A percentile compares a stretch with the other conserved stretches of the same genome.
Conservation (phyloP, 257 asterid genomes). For the Solanum medicagineum region DNA sequence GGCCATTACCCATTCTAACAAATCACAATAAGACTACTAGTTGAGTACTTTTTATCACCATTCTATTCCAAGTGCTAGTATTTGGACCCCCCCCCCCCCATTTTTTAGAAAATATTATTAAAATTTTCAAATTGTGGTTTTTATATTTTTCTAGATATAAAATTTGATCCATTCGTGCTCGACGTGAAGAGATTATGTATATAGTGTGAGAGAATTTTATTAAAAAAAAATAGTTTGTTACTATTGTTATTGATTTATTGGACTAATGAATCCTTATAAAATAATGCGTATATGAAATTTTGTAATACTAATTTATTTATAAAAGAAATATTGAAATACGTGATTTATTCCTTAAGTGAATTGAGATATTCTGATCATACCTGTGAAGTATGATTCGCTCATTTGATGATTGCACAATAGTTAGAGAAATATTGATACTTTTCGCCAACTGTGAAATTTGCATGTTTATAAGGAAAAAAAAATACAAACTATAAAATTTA, state of each 20-base stretch:
- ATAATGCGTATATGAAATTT: not conserved
- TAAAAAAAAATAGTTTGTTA: not conserved
- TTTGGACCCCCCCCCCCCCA: not conserved
- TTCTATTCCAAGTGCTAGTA: not conserved
- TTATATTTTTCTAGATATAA: not conserved
- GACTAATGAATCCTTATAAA: not conserved
- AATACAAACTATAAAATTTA: too few relatives aligned
- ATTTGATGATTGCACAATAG: not conserved
- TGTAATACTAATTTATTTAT: not conserved
- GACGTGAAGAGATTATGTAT: not conserved
- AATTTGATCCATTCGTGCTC: not conserved
- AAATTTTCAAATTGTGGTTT: not conserved
- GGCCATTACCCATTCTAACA: constrained; percentile 21
- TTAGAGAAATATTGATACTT: too few relatives aligned
- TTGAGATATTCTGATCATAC: not conserved
- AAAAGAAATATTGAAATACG: not conserved
- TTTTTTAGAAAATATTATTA: not conserved
- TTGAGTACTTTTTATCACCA: not conserved
- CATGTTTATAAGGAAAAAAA: not conserved
- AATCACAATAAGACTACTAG: not conserved
- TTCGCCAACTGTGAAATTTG: too few relatives aligned
- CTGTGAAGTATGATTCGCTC: not conserved
- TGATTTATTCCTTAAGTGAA: not conserved
- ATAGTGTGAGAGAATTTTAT: not conserved
- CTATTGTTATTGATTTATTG: not conserved